A percentile compares a stretch with the other conserved stretches of the same genome.
Conservation (phyloP, 768 basidiomycete species). For the Suillus ampliporus region DNA sequence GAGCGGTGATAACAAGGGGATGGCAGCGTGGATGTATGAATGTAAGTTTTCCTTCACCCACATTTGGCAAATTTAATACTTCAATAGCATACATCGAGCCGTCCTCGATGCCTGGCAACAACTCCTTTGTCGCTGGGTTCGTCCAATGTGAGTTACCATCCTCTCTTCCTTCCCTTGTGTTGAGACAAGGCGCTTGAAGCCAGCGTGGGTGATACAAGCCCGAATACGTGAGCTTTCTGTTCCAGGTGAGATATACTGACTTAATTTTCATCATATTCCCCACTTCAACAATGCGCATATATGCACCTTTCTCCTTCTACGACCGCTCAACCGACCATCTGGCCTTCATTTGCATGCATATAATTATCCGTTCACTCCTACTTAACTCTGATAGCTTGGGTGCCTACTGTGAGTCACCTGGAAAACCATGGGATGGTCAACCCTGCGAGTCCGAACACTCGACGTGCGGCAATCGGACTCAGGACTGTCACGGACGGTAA, state of each 20-base stretch:
- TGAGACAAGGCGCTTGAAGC: conserved; percentile 45
- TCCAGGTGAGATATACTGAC: conserved; percentile 5
- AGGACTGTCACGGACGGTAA: conserved; percentile 76
- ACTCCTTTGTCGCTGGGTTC: conserved; percentile 76
- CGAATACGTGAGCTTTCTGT: conserved; percentile 66
- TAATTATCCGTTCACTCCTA: background rate
- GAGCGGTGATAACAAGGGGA: conserved; percentile 84
- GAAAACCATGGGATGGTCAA: conserved; percentile 67
- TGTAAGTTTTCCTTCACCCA: conserved; percentile 42
- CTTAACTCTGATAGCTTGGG: conserved; percentile 50
- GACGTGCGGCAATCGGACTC: conserved; percentile 71
- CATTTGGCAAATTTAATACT: background rate
- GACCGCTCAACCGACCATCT: background rate
- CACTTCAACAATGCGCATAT: conserved; percentile 11
- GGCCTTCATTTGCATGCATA: background rate
- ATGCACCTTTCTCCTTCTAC: background rate
- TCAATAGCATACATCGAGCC: conserved; percentile 66
- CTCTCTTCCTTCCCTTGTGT: conserved; percentile 13
- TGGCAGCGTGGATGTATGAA: conserved; percentile 84
- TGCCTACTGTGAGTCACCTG: conserved; percentile 80
- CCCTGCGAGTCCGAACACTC: conserved; percentile 74
- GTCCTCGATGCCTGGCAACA: conserved; percentile 66
- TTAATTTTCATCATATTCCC: conserved; percentile 5
- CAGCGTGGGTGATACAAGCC: conserved; percentile 82
- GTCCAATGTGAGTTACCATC: conserved; percentile 60